Conservation (phyloP, 2,329 filamentous ascomycete species). For the Colletotrichum aenigma region DNA sequence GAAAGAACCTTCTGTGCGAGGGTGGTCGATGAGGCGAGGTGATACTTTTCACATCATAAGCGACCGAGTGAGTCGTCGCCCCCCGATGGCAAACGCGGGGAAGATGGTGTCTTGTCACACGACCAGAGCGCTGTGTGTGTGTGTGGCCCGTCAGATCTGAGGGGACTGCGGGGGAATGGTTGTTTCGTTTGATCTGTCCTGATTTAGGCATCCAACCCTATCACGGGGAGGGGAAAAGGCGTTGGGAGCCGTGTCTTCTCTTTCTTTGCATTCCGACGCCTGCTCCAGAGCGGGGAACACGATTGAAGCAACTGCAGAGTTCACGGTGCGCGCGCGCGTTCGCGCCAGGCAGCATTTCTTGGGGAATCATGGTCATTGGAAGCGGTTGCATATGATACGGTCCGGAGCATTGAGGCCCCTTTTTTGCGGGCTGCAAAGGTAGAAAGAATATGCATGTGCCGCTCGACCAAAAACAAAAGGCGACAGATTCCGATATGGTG, state of each 20-base stretch:
- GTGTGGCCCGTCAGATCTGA: not conserved
- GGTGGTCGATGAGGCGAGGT: not conserved
- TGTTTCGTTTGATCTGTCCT: not conserved
- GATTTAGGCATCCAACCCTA: not conserved
- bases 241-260: not conserved
- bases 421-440: not conserved
- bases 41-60: not conserved
- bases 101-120: not conserved
- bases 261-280: not conserved
- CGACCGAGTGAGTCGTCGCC: not conserved
- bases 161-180: not conserved
- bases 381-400: not conserved
- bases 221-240: not conserved
- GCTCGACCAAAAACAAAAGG: not conserved
- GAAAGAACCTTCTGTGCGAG: not conserved
- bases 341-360: not conserved
- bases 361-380: not conserved
- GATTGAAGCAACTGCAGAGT: not conserved
- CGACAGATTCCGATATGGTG: not conserved
- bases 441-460: not conserved
- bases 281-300: not conserved
- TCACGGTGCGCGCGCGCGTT: not conserved
- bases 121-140: not conserved
- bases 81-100: not conserved
- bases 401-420: not conserved